A percentile compares a stretch with the other conserved stretches of the same genome.
These are phyloP conservation scores for Gossypium raimondii DNA, from an alignment of 345 rosid species.

Conservation along the genomic window DNA sequence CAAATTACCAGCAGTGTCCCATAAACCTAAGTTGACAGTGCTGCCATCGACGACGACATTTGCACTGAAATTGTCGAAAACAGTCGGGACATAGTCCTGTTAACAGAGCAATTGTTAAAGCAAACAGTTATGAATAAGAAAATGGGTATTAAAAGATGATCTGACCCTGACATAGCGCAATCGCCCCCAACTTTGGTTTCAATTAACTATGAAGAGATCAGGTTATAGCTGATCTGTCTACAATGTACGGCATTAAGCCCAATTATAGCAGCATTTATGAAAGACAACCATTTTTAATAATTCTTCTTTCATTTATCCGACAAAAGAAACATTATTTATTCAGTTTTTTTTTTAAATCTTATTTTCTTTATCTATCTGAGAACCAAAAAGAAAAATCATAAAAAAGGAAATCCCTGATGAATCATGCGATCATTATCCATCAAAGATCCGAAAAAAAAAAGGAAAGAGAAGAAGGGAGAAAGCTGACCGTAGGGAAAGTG, in stretches of 20 bases:
- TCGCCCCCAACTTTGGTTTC: not conserved
- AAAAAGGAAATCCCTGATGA: not conserved
- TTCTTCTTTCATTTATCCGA: not conserved
- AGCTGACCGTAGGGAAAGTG: slow-evolving; percentile 82
- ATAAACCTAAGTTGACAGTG: slow-evolving; percentile 85
- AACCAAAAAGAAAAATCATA: not conserved
- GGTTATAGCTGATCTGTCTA: not conserved
- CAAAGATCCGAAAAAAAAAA: not conserved
- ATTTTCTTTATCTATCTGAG: not conserved
- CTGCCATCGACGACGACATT: slow-evolving; percentile 93
- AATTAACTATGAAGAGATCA: not conserved
- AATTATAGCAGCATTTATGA: not conserved
- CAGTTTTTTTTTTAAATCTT: not conserved
- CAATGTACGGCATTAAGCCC: not conserved
- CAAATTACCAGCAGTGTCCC: slow-evolving; percentile 95
- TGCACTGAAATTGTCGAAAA: slow-evolving; percentile 97
- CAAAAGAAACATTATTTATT: not conserved
- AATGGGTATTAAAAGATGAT: not conserved
- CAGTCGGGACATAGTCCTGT: slow-evolving; percentile 97
- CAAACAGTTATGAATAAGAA: not conserved
- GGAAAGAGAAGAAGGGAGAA: not conserved
- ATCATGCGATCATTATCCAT: not conserved
- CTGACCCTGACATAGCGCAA: not conserved
- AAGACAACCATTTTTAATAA: not conserved
- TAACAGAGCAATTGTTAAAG: slow-evolving; percentile 19